Evolutionary conservation across 2,329 filamentous ascomycete species (phyloP).

Genomic region (Trichoderma sp.): DNA sequence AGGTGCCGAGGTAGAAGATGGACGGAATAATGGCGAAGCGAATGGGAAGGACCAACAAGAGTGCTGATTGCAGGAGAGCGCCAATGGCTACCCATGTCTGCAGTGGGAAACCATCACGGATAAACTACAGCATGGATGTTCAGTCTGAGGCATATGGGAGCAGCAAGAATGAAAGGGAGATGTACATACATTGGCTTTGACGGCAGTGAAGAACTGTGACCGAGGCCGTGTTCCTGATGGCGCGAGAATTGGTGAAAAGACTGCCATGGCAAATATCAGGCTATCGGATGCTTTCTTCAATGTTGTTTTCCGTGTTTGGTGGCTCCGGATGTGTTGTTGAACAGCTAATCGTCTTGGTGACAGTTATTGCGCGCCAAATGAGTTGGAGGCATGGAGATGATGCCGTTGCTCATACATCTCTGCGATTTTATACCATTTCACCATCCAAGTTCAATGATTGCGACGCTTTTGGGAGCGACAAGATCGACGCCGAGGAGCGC

Average conservation of each 20-base stretch:
- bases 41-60: background rate
- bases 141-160: background rate
- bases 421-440: background rate
- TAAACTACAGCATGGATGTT: background rate
- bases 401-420: background rate
- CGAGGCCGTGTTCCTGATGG: background rate
- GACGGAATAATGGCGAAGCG: background rate
- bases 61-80: background rate
- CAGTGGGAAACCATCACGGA: background rate
- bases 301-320: background rate
- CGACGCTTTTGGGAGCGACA: background rate
- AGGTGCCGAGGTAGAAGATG: background rate
- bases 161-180: background rate
- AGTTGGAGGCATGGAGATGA: background rate
- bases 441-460: background rate
- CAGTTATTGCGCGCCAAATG: background rate
- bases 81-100: background rate
- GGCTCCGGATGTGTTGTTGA: background rate
- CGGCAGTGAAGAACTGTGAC: background rate
- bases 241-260: background rate
- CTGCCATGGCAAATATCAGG: background rate
- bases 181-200: background rate
- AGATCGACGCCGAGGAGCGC: background rate
- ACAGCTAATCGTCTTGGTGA: background rate
- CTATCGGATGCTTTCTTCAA: background rate